A percentile compares a stretch with the other conserved stretches of the same genome.
Evolutionary conservation across 148 eudicot genomes (phyloP).

Genomic region (Rhododendron ovatum): DNA sequence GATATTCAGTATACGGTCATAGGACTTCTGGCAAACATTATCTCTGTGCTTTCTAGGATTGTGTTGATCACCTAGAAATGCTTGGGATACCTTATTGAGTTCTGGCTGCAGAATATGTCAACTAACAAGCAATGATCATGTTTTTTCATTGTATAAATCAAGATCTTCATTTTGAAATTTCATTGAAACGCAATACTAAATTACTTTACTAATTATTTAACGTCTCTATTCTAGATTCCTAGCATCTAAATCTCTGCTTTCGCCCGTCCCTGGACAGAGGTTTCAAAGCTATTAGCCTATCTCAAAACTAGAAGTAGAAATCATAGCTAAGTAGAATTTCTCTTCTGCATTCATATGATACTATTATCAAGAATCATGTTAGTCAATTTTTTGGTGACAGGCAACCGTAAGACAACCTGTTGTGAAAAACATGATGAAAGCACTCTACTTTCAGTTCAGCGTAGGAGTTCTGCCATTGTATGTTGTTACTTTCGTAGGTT

Average conservation of each 20-base stretch:
- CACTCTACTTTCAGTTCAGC: slow-evolving; percentile 84
- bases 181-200: not conserved
- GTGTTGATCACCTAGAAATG: not conserved
- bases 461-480: slow-evolving; percentile 76
- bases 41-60: not conserved
- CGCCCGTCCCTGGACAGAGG: not conserved
- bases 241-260: not conserved
- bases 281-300: not conserved
- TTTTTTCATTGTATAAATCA: not conserved
- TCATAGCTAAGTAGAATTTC: not conserved
- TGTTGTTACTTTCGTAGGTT: slow-evolving; percentile 70
- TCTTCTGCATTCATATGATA: not conserved
- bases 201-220: not conserved
- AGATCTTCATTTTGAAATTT: not conserved
- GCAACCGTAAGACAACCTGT: slow-evolving; percentile 90
- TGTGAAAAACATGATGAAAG: slow-evolving; percentile 94
- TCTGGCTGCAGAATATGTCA: not conserved
- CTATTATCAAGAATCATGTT: not conserved
- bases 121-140: not conserved
- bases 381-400: slow-evolving; percentile 29
- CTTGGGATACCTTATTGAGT: not conserved
- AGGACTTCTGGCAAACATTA: not conserved
- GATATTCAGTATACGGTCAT: not conserved
- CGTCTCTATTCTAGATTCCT: not conserved
- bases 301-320: not conserved